Percentiles rank a stretch among this genome's conserved stretches.
These are phyloP conservation scores for Volvariella surrecta DNA, from an alignment of 1,284 basidiomycete genomes.

Conservation along the genomic window DNA sequence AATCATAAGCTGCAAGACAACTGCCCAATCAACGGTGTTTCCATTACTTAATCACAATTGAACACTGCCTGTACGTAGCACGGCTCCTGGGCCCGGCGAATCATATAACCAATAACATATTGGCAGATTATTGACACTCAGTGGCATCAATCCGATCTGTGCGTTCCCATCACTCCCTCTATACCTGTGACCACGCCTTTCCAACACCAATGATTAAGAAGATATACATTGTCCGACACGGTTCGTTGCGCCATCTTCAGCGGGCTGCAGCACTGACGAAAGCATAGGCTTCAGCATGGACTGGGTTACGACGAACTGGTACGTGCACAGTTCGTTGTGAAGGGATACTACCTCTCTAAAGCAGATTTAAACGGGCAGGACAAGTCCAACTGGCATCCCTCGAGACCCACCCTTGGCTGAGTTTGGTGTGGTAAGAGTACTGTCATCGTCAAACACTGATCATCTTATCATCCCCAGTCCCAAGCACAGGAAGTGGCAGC, in stretches of 20 bases:
- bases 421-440: constrained; percentile 50
- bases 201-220: constrained; percentile 44
- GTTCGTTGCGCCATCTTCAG: constrained; percentile 22
- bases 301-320: constrained; percentile 65
- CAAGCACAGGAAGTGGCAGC: constrained; percentile 69
- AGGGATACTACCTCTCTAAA: constrained; percentile 1
- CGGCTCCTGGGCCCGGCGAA: no score
- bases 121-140: no score
- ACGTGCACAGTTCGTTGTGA: constrained; percentile 16
- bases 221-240: constrained; percentile 77
- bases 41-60: no score
- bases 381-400: constrained; percentile 60
- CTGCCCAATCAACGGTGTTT: no score
- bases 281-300: constrained; percentile 63
- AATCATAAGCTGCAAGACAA: no score
- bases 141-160: no score
- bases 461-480: constrained; percentile 25
- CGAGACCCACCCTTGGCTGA: constrained; percentile 76
- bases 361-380: constrained; percentile 29
- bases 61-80: no score
- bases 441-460: background rate
- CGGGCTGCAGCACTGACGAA: background rate
- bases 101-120: background rate
- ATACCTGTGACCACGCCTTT: no score
- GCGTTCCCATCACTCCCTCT: no score